These are phyloP conservation scores for Saturnispora kantuleensis DNA, from an alignment of 805 yeast genomes.

Conservation along the genomic window DNA sequence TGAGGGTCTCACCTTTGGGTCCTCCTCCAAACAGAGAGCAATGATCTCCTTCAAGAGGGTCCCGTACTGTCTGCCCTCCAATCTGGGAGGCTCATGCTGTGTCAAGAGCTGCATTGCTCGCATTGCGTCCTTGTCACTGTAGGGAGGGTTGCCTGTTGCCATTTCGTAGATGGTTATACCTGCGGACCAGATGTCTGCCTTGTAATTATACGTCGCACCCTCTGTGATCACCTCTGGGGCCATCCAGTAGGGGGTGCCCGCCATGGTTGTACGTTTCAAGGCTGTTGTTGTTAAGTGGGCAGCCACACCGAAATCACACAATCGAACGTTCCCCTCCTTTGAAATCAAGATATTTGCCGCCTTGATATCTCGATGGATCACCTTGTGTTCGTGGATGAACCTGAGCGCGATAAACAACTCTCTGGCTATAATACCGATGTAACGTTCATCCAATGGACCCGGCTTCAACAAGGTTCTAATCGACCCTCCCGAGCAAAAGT, in stretches of 20 bases:
- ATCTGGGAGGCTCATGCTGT: conserved; percentile 85
- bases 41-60: conserved; percentile 72
- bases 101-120: conserved; percentile 93
- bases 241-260: conserved; percentile 98
- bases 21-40: conserved; percentile 88
- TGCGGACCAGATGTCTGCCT: conserved; percentile 95
- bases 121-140: conserved; percentile 88
- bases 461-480: conserved; percentile 77
- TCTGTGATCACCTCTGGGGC: conserved; percentile 97
- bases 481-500: conserved; percentile 94
- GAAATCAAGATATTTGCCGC: conserved; percentile 86
- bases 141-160: conserved; percentile 96
- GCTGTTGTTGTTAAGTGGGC: conserved; percentile 75
- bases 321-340: conserved; percentile 79
- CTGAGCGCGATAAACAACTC: conserved; percentile 72
- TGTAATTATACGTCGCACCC: conserved; percentile 76
- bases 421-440: conserved; percentile 73
- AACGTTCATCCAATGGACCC: conserved; percentile 78
- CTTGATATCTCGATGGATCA: conserved; percentile 91
- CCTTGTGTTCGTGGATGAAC: conserved; percentile 79
- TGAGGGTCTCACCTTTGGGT: conserved; percentile 75
- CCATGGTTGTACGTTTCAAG: conserved; percentile 84
- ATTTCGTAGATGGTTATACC: conserved; percentile 93
- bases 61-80: conserved; percentile 83
- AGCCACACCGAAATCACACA: conserved; percentile 98